Conservation (phyloP, 2,329 filamentous ascomycete species). For the Dryadomyces quercus-mongolicae region DNA sequence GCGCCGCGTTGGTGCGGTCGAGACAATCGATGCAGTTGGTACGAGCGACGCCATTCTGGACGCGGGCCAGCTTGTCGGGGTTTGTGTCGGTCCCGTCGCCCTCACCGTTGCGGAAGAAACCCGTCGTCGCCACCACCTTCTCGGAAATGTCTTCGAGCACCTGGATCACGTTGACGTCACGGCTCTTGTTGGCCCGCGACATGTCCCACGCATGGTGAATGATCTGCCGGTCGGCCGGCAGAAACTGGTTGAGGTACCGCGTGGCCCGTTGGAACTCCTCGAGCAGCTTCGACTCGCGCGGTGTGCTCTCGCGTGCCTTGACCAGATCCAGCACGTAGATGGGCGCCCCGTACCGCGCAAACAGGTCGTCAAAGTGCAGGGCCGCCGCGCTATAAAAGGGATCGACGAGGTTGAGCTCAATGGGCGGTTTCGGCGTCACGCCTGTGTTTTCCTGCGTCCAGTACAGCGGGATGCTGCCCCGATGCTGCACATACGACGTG, state of each 20-base stretch:
- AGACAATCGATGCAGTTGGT: slow-evolving; percentile 98
- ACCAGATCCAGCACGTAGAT: slow-evolving; percentile 88
- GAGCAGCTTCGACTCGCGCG: slow-evolving; percentile 82
- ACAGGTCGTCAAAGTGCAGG: slow-evolving; percentile 88
- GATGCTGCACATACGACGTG: slow-evolving; percentile 92
- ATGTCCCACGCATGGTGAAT: slow-evolving; percentile 96
- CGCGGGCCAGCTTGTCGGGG: slow-evolving; percentile 33
- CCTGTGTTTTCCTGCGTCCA: slow-evolving; percentile 97
- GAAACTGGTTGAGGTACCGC: slow-evolving; percentile 85
- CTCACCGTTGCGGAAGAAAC: slow-evolving; percentile 91
- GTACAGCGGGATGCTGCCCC: slow-evolving; percentile 90
- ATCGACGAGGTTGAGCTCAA: slow-evolving; percentile 88
- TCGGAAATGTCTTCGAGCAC: slow-evolving; percentile 84
- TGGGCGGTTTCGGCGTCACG: slow-evolving; percentile 91
- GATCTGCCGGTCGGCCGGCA: slow-evolving; percentile 74
- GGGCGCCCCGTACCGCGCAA: slow-evolving; percentile 83
- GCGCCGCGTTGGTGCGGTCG: slow-evolving; percentile 91
- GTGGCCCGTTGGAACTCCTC: slow-evolving; percentile 80
- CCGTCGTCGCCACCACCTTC: slow-evolving; percentile 71
- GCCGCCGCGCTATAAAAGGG: slow-evolving; percentile 92
- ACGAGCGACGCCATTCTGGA: slow-evolving; percentile 85
- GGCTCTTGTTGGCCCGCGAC: slow-evolving; percentile 85
- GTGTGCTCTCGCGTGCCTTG: slow-evolving; percentile 76
- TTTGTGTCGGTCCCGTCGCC: slow-evolving; percentile 37
- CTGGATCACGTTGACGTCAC: slow-evolving; percentile 87